These are phyloP conservation scores for Entomophthora muscae DNA, from an alignment of 371 early-diverging fungal genomes.

Conservation along the genomic window DNA sequence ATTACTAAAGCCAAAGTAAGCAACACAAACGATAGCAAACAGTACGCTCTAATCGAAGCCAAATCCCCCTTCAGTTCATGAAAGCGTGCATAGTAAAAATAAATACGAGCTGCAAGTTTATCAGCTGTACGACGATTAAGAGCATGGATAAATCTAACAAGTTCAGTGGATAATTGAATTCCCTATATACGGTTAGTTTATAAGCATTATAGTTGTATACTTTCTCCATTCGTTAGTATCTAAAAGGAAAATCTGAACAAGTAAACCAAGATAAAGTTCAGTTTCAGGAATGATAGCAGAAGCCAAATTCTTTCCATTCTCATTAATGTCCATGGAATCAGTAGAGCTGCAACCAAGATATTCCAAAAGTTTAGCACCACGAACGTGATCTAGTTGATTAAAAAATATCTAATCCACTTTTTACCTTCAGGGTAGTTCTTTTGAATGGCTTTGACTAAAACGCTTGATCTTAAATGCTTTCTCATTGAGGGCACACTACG, in stretches of 20 bases:
- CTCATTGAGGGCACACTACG: conserved; percentile 63
- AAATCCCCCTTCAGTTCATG: conserved; percentile 54
- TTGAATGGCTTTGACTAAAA: conserved; percentile 36
- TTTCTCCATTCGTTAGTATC: conserved; percentile 54
- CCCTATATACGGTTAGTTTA: conserved; percentile 28
- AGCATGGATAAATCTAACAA: conserved; percentile 34
- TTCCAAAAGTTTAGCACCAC: not conserved
- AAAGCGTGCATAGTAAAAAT: conserved; percentile 82
- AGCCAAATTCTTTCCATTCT: not conserved
- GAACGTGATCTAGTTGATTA: not conserved
- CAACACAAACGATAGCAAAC: conserved; percentile 1
- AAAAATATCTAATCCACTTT: not conserved
- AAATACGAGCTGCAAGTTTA: conserved; percentile 69
- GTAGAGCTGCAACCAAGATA: not conserved
- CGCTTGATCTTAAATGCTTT: conserved; percentile 40
- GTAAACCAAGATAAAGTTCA: conserved; percentile 62
- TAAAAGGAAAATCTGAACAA: conserved; percentile 60
- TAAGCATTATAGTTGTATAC: conserved; percentile 17
- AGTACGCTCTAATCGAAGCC: conserved; percentile 53
- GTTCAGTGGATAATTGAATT: conserved; percentile 34
- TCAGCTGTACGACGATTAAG: conserved; percentile 82
- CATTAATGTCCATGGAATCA: not conserved
- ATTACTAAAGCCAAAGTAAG: conserved; percentile 17
- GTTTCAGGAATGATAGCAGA: conserved; percentile 50
- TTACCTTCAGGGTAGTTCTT: conserved; percentile 41